Conservation (phyloP, 176 grass and related monocot species). For the Elymus sibiricus region DNA sequence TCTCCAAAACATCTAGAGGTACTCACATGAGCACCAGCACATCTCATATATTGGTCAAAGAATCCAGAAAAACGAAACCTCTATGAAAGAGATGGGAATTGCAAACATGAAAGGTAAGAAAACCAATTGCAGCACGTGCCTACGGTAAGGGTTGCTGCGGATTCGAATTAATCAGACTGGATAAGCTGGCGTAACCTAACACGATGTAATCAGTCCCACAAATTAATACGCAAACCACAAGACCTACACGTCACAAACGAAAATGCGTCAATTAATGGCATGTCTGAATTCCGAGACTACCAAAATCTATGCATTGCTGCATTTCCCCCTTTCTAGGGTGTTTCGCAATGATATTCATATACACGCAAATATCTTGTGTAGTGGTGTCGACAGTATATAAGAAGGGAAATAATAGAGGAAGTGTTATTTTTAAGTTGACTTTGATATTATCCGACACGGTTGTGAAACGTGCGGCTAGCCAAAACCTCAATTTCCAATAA, state of each 20-base stretch:
- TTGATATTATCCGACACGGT: too few species aligned
- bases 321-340: background rate
- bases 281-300: background rate
- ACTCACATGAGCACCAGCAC: too few species aligned
- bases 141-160: background rate
- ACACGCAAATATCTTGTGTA: too few species aligned
- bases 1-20: too few species aligned
- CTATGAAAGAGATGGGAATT: background rate
- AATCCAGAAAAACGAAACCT: background rate
- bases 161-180: background rate
- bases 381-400: background rate
- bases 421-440: background rate
- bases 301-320: background rate
- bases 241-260: background rate
- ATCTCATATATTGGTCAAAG: background rate
- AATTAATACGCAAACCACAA: background rate
- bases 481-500: too few species aligned
- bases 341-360: background rate
- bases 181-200: background rate
- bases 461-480: too few species aligned
- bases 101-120: background rate
- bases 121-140: background rate
- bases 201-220: background rate
- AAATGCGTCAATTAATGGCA: background rate
- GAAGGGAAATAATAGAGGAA: background rate